Evolutionary conservation across 148 eudicot genomes (phyloP).

Genomic region (Rheum nobile): DNA sequence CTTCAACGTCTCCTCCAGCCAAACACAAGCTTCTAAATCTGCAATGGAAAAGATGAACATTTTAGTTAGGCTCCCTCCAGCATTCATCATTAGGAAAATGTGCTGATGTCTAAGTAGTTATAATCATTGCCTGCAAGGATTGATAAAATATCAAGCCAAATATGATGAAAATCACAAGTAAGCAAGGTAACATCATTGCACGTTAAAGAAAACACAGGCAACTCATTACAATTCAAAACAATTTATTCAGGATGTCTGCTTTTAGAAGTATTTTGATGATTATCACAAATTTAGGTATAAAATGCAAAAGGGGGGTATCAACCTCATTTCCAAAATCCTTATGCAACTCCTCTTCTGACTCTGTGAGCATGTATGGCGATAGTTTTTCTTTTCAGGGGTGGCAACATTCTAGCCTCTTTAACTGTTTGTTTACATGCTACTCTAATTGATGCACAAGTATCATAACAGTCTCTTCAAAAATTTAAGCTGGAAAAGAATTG

Average conservation of each 20-base stretch:
- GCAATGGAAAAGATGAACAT: conserved; percentile 7
- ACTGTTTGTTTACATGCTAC: no score
- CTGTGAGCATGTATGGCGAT: no score
- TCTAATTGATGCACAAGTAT: neutral
- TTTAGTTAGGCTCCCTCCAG: neutral
- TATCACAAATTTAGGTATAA: no score
- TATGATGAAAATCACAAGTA: neutral
- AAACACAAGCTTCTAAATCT: conserved; percentile 98
- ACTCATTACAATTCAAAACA: no score
- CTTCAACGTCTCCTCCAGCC: conserved; percentile 88
- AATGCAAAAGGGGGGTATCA: no score
- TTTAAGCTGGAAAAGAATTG: neutral
- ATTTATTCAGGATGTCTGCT: neutral
- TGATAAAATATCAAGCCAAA: neutral
- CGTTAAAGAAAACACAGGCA: no score
- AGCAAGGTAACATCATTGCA: no score
- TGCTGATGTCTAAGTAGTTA: neutral
- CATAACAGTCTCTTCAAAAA: neutral
- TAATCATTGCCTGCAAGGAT: neutral
- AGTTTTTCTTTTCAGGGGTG: no score
- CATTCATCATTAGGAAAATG: neutral
- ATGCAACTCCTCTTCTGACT: no score
- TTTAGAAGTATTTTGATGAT: neutral
- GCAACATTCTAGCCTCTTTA: no score
- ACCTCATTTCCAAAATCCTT: no score